phyloP scores from a whole-genome alignment of 1,284 basidiomycete genomes.

The Ustilago curta region DNA sequence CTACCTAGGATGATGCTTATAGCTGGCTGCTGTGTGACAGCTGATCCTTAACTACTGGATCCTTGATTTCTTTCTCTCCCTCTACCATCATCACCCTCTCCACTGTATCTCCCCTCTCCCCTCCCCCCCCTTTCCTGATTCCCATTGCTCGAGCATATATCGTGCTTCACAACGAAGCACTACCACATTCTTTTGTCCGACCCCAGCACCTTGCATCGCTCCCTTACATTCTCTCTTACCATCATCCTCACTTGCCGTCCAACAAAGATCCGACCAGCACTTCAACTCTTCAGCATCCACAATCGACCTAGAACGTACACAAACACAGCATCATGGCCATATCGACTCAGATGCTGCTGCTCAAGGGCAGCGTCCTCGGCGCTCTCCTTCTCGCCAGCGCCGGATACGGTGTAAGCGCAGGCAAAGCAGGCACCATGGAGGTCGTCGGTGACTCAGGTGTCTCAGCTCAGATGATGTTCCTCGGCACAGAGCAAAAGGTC shows the following conservation, averaged over 20 bases:
- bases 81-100: conserved; percentile 2
- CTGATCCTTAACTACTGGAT: background rate
- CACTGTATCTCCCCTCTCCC: background rate
- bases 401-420: conserved; percentile 15
- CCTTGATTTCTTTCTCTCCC: background rate
- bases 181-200: conserved; percentile 1
- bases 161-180: background rate
- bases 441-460: conserved; percentile 63
- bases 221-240: background rate
- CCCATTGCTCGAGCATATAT: background rate
- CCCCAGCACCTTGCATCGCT: background rate
- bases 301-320: background rate
- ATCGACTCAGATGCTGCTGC: conserved; percentile 14
- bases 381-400: conserved; percentile 22
- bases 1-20: no score
- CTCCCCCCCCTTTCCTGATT: background rate
- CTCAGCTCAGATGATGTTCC: conserved; percentile 64
- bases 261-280: background rate
- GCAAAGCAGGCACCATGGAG: conserved; percentile 47
- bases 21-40: background rate
- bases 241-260: background rate
- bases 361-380: conserved; percentile 30
- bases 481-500: conserved; percentile 56
- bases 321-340: conserved; percentile 3
- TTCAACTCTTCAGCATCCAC: background rate